These are phyloP conservation scores for Umbelopsis sp. DNA, from an alignment of 192 early-diverging fungal genomes.

Conservation along the genomic window DNA sequence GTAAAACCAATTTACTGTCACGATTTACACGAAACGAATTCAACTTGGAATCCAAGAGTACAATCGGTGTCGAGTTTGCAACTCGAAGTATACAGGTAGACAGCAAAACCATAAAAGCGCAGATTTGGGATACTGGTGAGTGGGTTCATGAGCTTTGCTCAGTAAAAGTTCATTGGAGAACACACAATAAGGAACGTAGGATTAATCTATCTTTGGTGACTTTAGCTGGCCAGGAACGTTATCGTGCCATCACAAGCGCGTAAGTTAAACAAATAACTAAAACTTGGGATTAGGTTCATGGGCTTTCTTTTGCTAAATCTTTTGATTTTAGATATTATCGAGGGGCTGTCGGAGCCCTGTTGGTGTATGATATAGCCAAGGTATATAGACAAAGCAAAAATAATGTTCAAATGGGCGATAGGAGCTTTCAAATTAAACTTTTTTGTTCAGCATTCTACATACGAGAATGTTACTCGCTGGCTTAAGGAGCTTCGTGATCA, in stretches of 20 bases:
- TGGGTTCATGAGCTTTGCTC: conserved; percentile 20
- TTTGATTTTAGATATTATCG: conserved; percentile 79
- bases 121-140: conserved; percentile 97
- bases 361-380: conserved; percentile 98
- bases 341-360: conserved; percentile 95
- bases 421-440: neutral
- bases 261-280: conserved; percentile 27
- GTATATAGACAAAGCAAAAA: neutral
- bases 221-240: conserved; percentile 72
- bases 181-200: neutral
- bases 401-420: neutral
- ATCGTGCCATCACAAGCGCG: conserved; percentile 83
- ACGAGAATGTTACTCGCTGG: conserved; percentile 97
- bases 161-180: conserved; percentile 20
- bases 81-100: conserved; percentile 94
- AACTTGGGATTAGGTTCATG: neutral
- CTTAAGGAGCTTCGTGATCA: conserved; percentile 97
- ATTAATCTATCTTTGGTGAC: neutral
- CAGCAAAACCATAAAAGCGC: conserved; percentile 93
- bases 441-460: conserved; percentile 69
- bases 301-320: neutral
- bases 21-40: conserved; percentile 97
- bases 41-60: conserved; percentile 94
- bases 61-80: conserved; percentile 97
- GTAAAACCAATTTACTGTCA: conserved; percentile 94